These are phyloP conservation scores for Helenozyma rhizophorensis DNA, from an alignment of 805 yeast genomes.

Conservation along the genomic window DNA sequence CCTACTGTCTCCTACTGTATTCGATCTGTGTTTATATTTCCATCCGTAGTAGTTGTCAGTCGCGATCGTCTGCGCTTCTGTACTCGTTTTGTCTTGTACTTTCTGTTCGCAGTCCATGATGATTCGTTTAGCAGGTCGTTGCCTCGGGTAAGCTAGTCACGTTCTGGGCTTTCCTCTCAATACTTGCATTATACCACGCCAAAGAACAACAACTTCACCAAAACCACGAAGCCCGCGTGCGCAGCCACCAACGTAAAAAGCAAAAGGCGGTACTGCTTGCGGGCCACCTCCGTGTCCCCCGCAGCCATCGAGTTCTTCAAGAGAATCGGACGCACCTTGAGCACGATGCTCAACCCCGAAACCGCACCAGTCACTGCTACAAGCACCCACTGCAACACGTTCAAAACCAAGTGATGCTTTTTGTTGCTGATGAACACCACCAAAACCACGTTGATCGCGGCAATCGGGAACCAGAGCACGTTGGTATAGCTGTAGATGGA, in stretches of 20 bases:
- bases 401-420: constrained; percentile 31
- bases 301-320: constrained; percentile 31
- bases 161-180: too few relatives aligned
- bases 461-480: constrained; percentile 81
- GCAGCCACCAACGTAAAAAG: constrained; percentile 39
- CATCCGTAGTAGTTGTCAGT: too few relatives aligned
- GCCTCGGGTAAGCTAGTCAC: too few relatives aligned
- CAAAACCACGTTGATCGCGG: constrained; percentile 54
- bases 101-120: too few relatives aligned
- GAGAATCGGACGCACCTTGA: constrained; percentile 41
- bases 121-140: too few relatives aligned
- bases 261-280: constrained; percentile 29
- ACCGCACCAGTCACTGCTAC: constrained; percentile 57
- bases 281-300: constrained; percentile 23
- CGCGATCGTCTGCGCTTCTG: too few relatives aligned
- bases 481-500: constrained; percentile 85
- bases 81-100: too few relatives aligned
- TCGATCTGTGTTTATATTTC: too few relatives aligned
- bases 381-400: constrained; percentile 59
- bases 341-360: constrained; percentile 52
- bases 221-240: constrained; percentile 57
- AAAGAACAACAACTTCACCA: constrained; percentile 65
- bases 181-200: too few relatives aligned
- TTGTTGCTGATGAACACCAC: constrained; percentile 44
- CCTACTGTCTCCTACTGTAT: too few relatives aligned